Evolutionary conservation across 2,329 filamentous ascomycete species (phyloP), one percentile per base, ranked within the genome.

Genomic region (Mycogone perniciosa): DNA sequence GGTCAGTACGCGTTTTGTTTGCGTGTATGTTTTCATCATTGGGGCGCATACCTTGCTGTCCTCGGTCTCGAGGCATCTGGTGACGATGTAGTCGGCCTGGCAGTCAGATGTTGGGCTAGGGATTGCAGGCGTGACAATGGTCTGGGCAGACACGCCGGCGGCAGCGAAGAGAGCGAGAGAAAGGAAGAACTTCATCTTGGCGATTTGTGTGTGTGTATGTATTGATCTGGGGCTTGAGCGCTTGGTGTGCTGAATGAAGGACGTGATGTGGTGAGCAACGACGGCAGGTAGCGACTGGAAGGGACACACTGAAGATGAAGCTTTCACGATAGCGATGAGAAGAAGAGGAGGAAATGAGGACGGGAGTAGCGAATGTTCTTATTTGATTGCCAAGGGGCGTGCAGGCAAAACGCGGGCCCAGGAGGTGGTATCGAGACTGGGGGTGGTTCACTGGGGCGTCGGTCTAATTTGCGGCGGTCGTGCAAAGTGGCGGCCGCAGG

Each of bases 61-160:
- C 59, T 76, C 69, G 49, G 64, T 67, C 33, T 56, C 48, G 26
- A 77, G 65, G 60, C 75, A 77, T 50, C 66, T 58, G 50, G 67
- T 66, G 59, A 77, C 71, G 39, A 77, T 76, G 66, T 71, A 71
- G 47, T 74, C 67, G 57, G 75, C 75, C 7, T 61, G 64, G 59
- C 75, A 77, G 37, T 62, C 61, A 39, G 62, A 51, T 50, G 64
- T 64, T 39, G 58, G 54, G 39, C 59, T 59, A 38, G 60, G 56
- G 38, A 66, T 63, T 43, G 64, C 53, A 44, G 64, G 63, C 31
- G 56, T 20, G 20, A 20, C 56, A 33, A 60, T 60, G 41, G 57
- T 37, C 30, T 34, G 35, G 35, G 51, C 50, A 31, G 46, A 52
- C 10, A 40, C 44, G 50, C 44, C 50, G n/a, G 26, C 44, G n/a